Evolutionary conservation across 75 land plant species (phyloP).

Genomic region (Pseudotsuga menziesii): DNA sequence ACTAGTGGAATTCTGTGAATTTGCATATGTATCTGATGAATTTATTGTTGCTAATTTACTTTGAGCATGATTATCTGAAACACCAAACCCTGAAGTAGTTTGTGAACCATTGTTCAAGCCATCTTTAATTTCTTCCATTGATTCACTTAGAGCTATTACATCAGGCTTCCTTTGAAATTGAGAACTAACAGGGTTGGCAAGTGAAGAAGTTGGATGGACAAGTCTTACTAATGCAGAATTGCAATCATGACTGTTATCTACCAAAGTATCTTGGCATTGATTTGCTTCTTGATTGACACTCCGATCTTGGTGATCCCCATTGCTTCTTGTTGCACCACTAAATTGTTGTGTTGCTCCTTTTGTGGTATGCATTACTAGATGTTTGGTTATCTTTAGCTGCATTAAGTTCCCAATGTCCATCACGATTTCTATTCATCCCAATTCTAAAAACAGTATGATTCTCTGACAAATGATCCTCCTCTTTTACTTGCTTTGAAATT

Average conservation of each 20-base stretch:
- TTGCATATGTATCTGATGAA: neutral
- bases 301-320: conserved; percentile 30
- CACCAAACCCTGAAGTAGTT: neutral
- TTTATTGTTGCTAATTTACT: neutral
- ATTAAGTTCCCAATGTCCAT: conserved; percentile 76
- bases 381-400: conserved; percentile 27
- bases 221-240: too few species aligned
- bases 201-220: conserved; percentile 3
- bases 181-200: conserved; percentile 14
- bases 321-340: conserved; percentile 68
- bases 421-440: conserved; percentile 12
- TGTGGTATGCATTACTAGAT: neutral
- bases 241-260: conserved; percentile 9
- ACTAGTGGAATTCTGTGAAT: neutral
- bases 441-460: conserved; percentile 62
- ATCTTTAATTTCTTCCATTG: conserved; percentile 58
- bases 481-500: conserved; percentile 11
- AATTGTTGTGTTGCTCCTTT: conserved; percentile 54
- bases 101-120: neutral
- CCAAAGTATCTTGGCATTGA: conserved; percentile 15
- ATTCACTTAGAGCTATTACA: conserved; percentile 88
- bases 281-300: too few species aligned
- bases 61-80: conserved; percentile 7
- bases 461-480: conserved; percentile 48
- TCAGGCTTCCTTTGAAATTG: conserved; percentile 36